phyloP scores from a whole-genome alignment of 139 green algal genomes.

The Trebouxia sp. region DNA sequence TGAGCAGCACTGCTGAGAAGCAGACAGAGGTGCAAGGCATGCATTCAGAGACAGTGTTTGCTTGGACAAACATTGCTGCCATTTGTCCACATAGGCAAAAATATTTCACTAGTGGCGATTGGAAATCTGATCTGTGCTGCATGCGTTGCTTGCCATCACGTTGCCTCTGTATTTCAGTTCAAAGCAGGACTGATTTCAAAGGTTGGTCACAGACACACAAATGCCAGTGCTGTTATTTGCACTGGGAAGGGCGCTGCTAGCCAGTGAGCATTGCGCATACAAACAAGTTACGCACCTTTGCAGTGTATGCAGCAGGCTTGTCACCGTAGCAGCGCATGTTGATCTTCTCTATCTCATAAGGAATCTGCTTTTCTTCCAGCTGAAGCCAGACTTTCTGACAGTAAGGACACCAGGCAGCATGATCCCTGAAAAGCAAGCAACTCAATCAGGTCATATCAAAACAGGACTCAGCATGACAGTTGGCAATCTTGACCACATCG shows the following conservation, averaged over 20 bases:
- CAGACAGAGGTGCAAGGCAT: neutral
- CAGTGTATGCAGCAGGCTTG: slow-evolving; percentile 80
- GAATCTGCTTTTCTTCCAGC: slow-evolving; percentile 96
- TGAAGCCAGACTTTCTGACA: slow-evolving; percentile 85
- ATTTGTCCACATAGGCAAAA: too few relatives aligned
- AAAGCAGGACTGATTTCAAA: too few relatives aligned
- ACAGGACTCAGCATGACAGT: neutral
- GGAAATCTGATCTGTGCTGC: too few relatives aligned
- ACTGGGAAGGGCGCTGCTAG: too few relatives aligned
- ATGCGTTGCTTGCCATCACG: too few relatives aligned
- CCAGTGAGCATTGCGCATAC: too few relatives aligned
- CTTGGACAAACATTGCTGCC: too few relatives aligned
- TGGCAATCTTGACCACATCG: neutral
- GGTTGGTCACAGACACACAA: too few relatives aligned
- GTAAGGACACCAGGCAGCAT: slow-evolving; percentile 79
- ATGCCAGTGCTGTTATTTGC: neutral
- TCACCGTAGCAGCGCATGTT: slow-evolving; percentile 96
- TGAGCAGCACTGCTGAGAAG: neutral
- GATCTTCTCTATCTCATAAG: slow-evolving; percentile 89
- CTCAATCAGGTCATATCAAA: neutral
- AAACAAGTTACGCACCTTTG: slow-evolving; percentile 50
- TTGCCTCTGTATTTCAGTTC: too few relatives aligned
- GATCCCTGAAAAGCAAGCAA: slow-evolving; percentile 47
- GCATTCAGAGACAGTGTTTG: too few relatives aligned
- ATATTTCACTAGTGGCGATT: too few relatives aligned